phyloP scores from a whole-genome alignment of 192 early-diverging fungal genomes.

The Mortierella claussenii region DNA sequence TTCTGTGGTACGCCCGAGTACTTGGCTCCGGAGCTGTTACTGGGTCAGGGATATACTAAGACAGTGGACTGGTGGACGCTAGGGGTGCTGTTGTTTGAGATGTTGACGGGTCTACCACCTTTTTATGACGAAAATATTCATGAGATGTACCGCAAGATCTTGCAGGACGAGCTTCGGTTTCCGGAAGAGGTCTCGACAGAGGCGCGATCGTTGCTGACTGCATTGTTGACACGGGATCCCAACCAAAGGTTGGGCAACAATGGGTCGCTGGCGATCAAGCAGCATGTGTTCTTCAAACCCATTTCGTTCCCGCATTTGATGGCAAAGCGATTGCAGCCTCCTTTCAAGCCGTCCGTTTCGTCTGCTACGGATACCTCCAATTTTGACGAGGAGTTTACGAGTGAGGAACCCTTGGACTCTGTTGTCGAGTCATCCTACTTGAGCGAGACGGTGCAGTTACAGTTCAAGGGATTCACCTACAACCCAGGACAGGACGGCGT shows the following conservation, averaged over 20 bases:
- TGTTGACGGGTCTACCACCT: slow-evolving; percentile 89
- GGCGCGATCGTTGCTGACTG: slow-evolving; percentile 72
- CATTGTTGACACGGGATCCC: slow-evolving; percentile 84
- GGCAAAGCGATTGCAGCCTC: slow-evolving; percentile 91
- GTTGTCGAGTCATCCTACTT: slow-evolving; percentile 83
- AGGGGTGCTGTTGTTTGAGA: slow-evolving; percentile 91
- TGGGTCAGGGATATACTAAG: slow-evolving; percentile 88
- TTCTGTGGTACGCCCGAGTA: slow-evolving; percentile 99
- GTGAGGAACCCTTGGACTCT: slow-evolving; percentile 92
- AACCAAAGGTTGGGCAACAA: slow-evolving; percentile 84
- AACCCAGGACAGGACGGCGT: slow-evolving; percentile 79
- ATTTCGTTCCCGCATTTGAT: slow-evolving; percentile 93
- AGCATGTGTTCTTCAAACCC: slow-evolving; percentile 92
- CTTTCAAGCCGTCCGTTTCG: slow-evolving; percentile 91
- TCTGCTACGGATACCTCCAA: slow-evolving; percentile 95
- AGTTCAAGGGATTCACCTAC: slow-evolving; percentile 96
- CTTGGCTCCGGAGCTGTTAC: slow-evolving; percentile 91
- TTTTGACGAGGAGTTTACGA: slow-evolving; percentile 98
- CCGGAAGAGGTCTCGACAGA: slow-evolving; percentile 75
- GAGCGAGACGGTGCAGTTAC: slow-evolving; percentile 90
- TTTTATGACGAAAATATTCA: slow-evolving; percentile 96
- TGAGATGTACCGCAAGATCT: slow-evolving; percentile 95
- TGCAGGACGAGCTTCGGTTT: slow-evolving; percentile 90
- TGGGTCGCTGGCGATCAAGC: slow-evolving; percentile 92
- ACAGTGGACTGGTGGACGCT: slow-evolving; percentile 99